These are phyloP conservation scores for Suhomyces wounanorum DNA, from an alignment of 1,139 yeast species.

Conservation along the genomic window DNA sequence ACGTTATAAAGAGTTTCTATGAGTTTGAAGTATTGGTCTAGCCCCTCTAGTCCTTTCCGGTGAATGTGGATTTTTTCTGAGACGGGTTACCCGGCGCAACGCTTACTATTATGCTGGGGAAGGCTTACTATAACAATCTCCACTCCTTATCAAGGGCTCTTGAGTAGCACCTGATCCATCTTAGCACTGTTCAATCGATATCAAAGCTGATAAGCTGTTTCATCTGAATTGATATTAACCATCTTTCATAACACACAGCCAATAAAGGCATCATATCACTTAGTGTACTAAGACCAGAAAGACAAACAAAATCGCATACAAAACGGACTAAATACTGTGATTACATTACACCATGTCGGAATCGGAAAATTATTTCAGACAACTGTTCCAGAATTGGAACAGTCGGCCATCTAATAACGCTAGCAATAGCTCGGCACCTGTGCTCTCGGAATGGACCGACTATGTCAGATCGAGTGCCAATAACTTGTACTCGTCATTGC, in stretches of 20 bases:
- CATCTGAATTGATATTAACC: not conserved
- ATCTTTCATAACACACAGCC: too few species aligned
- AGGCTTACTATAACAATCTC: not conserved
- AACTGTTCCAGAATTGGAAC: slow-evolving; percentile 47
- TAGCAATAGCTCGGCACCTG: slow-evolving; percentile 24
- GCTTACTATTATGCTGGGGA: slow-evolving; percentile 1
- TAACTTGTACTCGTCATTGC: slow-evolving; percentile 43
- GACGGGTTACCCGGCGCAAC: slow-evolving; percentile 12
- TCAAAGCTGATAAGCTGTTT: not conserved
- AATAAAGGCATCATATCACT: too few species aligned
- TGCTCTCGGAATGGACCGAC: slow-evolving; percentile 48
- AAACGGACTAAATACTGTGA: not conserved
- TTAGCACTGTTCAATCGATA: not conserved
- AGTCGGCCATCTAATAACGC: slow-evolving; percentile 20
- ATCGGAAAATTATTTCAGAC: slow-evolving; percentile 45
- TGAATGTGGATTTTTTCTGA: slow-evolving; percentile 5
- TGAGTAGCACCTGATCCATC: not conserved
- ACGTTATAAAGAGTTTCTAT: not conserved
- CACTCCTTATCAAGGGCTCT: not conserved
- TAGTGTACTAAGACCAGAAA: not conserved
- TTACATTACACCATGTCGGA: slow-evolving; percentile 30
- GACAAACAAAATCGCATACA: not conserved
- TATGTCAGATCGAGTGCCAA: slow-evolving; percentile 46
- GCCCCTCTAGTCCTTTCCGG: slow-evolving; percentile 7
- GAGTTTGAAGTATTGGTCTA: not conserved